These are phyloP conservation scores for Zychaea mexicana DNA, from an alignment of 371 early-diverging fungal genomes.

Conservation along the genomic window DNA sequence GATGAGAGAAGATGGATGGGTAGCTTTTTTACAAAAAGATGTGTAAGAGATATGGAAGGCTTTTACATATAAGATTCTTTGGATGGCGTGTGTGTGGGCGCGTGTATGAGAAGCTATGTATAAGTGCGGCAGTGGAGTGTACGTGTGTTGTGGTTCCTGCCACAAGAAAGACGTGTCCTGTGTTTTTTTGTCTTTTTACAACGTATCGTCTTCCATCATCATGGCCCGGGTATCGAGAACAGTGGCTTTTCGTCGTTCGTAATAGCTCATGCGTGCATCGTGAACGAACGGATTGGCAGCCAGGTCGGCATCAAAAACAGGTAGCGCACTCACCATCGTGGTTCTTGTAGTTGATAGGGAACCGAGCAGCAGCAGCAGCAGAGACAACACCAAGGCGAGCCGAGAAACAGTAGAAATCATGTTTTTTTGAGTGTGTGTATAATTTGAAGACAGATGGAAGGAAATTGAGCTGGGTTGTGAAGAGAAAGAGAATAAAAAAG, in stretches of 20 bases:
- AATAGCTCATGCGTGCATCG: conserved; percentile 5
- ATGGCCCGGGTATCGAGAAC: neutral
- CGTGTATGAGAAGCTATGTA: no score
- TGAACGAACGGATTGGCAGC: conserved; percentile 20
- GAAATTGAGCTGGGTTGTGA: no score
- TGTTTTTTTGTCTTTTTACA: neutral
- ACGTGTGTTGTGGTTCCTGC: neutral
- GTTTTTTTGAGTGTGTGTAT: neutral
- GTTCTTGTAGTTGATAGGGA: no score
- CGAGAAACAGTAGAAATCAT: neutral
- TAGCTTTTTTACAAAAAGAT: no score
- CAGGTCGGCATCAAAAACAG: conserved; percentile 17
- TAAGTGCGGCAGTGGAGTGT: neutral
- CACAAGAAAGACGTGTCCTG: neutral
- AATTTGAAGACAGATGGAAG: neutral
- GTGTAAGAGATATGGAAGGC: no score
- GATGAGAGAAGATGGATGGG: no score
- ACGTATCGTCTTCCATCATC: conserved; percentile 1
- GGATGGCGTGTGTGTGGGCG: no score
- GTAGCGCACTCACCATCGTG: conserved; percentile 1
- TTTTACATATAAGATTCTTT: no score
- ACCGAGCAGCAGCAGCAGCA: no score
- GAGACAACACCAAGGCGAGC: neutral
- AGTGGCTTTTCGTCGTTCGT: neutral
- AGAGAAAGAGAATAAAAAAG: neutral